These are phyloP conservation scores for Malus hybrid DNA, from an alignment of 331 rosid genomes.

Conservation along the genomic window DNA sequence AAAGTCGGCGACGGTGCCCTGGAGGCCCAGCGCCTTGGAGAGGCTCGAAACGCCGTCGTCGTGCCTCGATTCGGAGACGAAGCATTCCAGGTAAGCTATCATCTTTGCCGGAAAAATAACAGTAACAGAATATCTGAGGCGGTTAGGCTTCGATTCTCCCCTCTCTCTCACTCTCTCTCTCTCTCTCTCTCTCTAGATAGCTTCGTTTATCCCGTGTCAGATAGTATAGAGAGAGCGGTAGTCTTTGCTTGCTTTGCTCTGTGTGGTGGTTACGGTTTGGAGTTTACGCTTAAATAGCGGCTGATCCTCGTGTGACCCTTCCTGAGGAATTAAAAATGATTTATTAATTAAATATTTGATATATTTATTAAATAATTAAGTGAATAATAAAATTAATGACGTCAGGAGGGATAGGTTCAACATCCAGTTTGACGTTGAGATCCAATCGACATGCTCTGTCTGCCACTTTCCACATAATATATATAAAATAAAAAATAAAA, in stretches of 20 bases:
- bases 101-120: slow-evolving; percentile 27
- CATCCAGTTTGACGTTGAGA: slow-evolving; percentile 32
- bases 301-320: background rate
- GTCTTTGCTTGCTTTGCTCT: background rate
- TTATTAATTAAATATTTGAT: background rate
- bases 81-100: slow-evolving; percentile 66
- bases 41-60: slow-evolving; percentile 35
- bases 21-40: slow-evolving; percentile 34
- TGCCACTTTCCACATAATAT: slow-evolving; percentile 45
- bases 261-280: slow-evolving; percentile 7
- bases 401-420: slow-evolving; percentile 24
- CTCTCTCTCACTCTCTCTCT: background rate
- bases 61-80: slow-evolving; percentile 44
- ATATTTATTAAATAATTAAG: background rate
- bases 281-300: slow-evolving; percentile 50
- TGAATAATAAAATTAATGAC: slow-evolving; percentile 20
- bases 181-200: no score
- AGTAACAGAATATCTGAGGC: background rate
- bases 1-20: slow-evolving; percentile 26
- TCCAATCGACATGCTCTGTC: slow-evolving; percentile 55
- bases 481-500: background rate
- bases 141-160: background rate
- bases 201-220: background rate
- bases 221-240: background rate
- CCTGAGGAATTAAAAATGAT: background rate